Percentiles rank a stretch among this genome's conserved stretches.
phyloP scores from a whole-genome alignment of 139 green algal genomes.

The Eudorina sp. region DNA sequence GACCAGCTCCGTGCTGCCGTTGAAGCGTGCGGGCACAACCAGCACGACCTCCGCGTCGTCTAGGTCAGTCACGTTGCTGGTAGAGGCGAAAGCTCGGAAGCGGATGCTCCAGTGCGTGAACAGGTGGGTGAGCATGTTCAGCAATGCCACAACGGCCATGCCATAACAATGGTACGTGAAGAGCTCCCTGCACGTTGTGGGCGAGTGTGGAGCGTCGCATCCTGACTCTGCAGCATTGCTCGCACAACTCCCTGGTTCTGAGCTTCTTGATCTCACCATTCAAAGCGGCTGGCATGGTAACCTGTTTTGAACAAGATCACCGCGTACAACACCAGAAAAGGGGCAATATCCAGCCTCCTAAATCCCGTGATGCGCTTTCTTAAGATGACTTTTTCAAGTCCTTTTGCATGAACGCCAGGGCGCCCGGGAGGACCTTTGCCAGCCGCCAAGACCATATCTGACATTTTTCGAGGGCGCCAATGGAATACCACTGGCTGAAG shows the following conservation, averaged over 20 bases:
- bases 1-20: slow-evolving; percentile 76
- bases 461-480: background rate
- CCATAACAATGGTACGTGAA: slow-evolving; percentile 57
- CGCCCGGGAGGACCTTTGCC: background rate
- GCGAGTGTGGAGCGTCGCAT: too few species aligned
- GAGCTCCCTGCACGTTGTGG: slow-evolving; percentile 23
- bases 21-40: slow-evolving; percentile 77
- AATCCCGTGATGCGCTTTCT: background rate
- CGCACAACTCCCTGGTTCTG: background rate
- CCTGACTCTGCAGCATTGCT: background rate
- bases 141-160: slow-evolving; percentile 33
- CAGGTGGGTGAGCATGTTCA: slow-evolving; percentile 74
- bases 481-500: too few species aligned
- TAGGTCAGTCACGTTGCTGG: slow-evolving; percentile 33
- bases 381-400: slow-evolving; percentile 47
- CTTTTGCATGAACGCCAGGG: slow-evolving; percentile 59
- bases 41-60: slow-evolving; percentile 62
- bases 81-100: slow-evolving; percentile 57
- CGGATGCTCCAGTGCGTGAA: slow-evolving; percentile 73
- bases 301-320: slow-evolving; percentile 9
- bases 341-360: slow-evolving; percentile 55
- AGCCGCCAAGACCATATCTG: background rate
- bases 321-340: slow-evolving; percentile 59
- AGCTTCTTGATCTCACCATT: slow-evolving; percentile 52
- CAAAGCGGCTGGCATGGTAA: slow-evolving; percentile 40